phyloP scores from a whole-genome alignment of 352 stramenopile species.

The Phytophthora fragariae region DNA sequence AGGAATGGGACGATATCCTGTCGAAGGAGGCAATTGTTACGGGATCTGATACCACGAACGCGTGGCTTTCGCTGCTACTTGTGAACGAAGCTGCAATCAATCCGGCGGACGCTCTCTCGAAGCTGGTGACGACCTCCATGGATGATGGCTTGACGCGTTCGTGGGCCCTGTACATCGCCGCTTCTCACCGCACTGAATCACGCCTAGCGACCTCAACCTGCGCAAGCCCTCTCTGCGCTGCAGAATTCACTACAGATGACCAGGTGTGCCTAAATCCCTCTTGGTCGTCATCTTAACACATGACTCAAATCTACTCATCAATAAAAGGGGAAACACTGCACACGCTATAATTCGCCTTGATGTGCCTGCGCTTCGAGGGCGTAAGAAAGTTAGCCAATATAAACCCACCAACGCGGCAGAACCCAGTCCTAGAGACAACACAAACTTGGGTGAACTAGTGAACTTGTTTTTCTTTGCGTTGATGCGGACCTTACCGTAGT shows the following conservation, averaged over 20 bases:
- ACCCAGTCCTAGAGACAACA: not conserved
- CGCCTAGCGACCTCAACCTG: slow-evolving; percentile 55
- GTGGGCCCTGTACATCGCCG: slow-evolving; percentile 30
- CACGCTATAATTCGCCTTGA: too few species aligned
- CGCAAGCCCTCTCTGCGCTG: slow-evolving; percentile 2
- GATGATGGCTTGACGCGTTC: slow-evolving; percentile 60
- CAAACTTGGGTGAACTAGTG: not conserved
- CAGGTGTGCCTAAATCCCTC: not conserved
- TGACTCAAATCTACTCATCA: too few species aligned
- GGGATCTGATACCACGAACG: slow-evolving; percentile 52
- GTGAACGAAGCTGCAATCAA: too few species aligned
- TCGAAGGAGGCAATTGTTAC: slow-evolving; percentile 74
- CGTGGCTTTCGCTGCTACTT: slow-evolving; percentile 37
- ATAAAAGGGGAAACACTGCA: too few species aligned
- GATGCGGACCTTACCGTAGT: slow-evolving; percentile 8
- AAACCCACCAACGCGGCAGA: not conserved
- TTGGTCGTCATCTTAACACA: not conserved
- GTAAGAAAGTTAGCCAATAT: not conserved
- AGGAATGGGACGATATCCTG: slow-evolving; percentile 82
- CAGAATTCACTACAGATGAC: not conserved
- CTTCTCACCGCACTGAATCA: not conserved
- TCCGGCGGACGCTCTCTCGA: too few species aligned
- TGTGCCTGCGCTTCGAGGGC: too few species aligned
- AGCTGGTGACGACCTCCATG: slow-evolving; percentile 21
- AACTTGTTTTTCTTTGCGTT: slow-evolving; percentile 12